Conservation (phyloP, 1,139 yeast genomes). For the Candida tetrigidarum region DNA sequence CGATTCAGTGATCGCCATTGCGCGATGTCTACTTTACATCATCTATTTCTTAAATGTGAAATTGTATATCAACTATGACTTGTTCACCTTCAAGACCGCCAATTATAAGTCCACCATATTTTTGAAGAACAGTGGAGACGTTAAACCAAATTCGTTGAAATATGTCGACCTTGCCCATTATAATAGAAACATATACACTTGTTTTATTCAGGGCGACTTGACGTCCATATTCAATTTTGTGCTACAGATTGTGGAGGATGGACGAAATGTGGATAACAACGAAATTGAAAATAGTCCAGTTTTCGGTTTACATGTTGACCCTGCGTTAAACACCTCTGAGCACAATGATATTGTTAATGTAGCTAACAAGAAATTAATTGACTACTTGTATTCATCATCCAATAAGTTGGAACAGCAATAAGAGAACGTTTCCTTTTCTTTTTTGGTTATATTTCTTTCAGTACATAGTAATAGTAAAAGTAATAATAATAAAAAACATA, state of each 20-base stretch:
- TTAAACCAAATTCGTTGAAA: conserved; percentile 10
- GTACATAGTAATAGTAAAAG: too few relatives aligned
- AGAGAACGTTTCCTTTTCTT: not conserved
- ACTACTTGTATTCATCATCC: conserved; percentile 14
- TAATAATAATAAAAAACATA: not conserved
- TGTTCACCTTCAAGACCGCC: conserved; percentile 35
- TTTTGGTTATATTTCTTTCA: too few relatives aligned
- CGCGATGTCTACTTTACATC: conserved; percentile 27
- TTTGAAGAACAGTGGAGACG: conserved; percentile 1
- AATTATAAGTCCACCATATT: conserved; percentile 24
- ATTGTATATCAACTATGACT: conserved; percentile 27
- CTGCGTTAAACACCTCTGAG: conserved; percentile 27
- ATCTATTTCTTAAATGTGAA: conserved; percentile 27
- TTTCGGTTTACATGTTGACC: conserved; percentile 30
- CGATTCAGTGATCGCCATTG: conserved; percentile 18
- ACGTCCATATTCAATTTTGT: conserved; percentile 20
- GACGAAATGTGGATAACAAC: conserved; percentile 16
- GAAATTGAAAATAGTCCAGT: conserved; percentile 24
- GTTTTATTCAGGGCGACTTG: conserved; percentile 26
- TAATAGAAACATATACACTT: conserved; percentile 13
- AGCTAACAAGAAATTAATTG: conserved; percentile 20
- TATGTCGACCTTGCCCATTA: conserved; percentile 16
- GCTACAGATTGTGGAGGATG: conserved; percentile 12
- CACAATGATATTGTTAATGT: conserved; percentile 21
- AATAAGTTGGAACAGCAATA: not conserved